Percentiles rank a stretch among this genome's conserved stretches.
These are phyloP conservation scores for Backusella westeae DNA, from an alignment of 192 early-diverging fungal species.

Conservation along the genomic window DNA sequence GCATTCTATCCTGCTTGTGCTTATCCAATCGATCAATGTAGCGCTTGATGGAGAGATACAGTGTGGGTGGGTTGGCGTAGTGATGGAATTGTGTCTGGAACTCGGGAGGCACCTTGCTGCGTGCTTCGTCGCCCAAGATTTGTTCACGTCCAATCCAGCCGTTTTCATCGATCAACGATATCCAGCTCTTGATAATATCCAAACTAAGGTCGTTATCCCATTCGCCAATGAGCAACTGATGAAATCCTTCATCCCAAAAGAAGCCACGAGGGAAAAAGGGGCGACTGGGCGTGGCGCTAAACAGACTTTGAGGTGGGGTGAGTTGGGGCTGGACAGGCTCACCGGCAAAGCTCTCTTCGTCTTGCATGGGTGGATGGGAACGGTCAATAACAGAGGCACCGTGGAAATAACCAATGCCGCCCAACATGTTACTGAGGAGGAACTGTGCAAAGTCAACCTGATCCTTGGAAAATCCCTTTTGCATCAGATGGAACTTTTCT, in stretches of 20 bases:
- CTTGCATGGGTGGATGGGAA: constrained; percentile 60
- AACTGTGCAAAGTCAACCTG: constrained; percentile 73
- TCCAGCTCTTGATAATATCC: constrained; percentile 82
- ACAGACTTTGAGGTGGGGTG: constrained; percentile 67
- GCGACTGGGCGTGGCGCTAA: constrained; percentile 81
- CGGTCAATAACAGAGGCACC: constrained; percentile 73
- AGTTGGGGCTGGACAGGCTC: constrained; percentile 51
- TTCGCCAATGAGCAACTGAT: constrained; percentile 75
- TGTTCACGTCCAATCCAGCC: constrained; percentile 97
- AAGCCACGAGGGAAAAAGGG: constrained; percentile 98
- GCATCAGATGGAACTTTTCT: constrained; percentile 58
- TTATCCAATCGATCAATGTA: constrained; percentile 60
- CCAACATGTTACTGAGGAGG: constrained; percentile 79
- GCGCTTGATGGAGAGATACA: constrained; percentile 66
- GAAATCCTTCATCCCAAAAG: constrained; percentile 96
- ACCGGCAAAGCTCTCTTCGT: constrained; percentile 47
- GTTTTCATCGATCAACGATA: constrained; percentile 65
- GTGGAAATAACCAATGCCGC: constrained; percentile 89
- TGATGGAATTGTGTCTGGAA: constrained; percentile 93
- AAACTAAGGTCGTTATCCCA: constrained; percentile 90
- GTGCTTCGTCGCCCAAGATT: constrained; percentile 90
- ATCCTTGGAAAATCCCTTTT: constrained; percentile 61
- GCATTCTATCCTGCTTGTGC: not conserved
- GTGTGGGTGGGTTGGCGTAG: constrained; percentile 91
- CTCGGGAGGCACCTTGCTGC: constrained; percentile 84